Percentiles rank a stretch among this genome's conserved stretches.
phyloP scores from a whole-genome alignment of 176 grass and related monocot genomes.

The Oryza brachyantha region DNA sequence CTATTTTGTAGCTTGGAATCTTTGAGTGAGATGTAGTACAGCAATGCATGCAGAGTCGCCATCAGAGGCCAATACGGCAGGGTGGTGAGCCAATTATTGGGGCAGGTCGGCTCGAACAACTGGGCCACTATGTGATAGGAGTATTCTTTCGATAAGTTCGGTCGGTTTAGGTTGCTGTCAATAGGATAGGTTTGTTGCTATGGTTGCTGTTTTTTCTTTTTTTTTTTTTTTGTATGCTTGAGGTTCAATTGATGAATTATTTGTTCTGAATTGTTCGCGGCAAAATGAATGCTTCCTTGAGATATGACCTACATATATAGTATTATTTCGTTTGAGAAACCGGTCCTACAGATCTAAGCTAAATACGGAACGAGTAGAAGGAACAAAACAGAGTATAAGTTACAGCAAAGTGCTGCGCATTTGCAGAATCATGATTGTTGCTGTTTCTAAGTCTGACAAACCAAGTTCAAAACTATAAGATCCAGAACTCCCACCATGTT shows the following conservation, averaged over 20 bases:
- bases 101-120: not conserved
- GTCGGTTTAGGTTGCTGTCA: slow-evolving; percentile 15
- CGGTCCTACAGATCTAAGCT: not conserved
- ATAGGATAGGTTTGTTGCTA: not conserved
- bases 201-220: not conserved
- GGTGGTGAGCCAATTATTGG: slow-evolving; percentile 29
- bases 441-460: slow-evolving; percentile 6
- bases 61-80: slow-evolving; percentile 10
- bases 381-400: not conserved
- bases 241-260: not conserved
- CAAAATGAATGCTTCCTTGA: not conserved
- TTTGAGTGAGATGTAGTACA: slow-evolving; percentile 24
- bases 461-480: not conserved
- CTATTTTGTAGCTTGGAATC: slow-evolving; percentile 42
- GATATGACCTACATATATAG: not conserved
- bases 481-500: not conserved
- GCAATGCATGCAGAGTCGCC: slow-evolving; percentile 7
- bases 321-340: not conserved
- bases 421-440: not conserved
- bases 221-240: not conserved
- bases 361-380: not conserved
- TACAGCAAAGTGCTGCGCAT: not conserved
- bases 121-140: not conserved
- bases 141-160: slow-evolving; percentile 11
- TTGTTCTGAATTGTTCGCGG: not conserved